Evolutionary conservation across 1,284 basidiomycete genomes (phyloP).

Genomic region (Thelephora terrestris): DNA sequence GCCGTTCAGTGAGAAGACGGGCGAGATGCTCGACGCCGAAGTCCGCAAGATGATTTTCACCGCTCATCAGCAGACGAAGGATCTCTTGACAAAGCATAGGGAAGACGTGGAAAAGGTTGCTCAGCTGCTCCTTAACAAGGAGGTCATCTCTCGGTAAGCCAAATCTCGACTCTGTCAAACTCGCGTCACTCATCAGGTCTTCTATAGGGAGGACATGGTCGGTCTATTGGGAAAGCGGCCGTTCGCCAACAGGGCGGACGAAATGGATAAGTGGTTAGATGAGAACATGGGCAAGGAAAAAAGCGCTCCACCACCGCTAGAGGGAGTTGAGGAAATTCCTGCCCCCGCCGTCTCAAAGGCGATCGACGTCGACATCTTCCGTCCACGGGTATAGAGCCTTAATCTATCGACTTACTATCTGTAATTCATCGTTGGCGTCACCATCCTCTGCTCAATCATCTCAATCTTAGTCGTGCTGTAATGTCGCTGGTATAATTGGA

Average conservation of each 20-base stretch:
- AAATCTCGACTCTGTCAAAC: background rate
- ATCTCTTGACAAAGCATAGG: slow-evolving; percentile 74
- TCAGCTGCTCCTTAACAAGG: slow-evolving; percentile 81
- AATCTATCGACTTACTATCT: background rate
- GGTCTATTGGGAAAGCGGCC: slow-evolving; percentile 77
- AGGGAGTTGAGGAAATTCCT: slow-evolving; percentile 25
- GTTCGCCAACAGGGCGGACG: slow-evolving; percentile 69
- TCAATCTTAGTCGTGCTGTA: background rate
- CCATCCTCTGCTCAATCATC: slow-evolving; percentile 2
- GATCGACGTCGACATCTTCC: slow-evolving; percentile 17
- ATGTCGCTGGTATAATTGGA: background rate
- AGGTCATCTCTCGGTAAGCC: slow-evolving; percentile 83
- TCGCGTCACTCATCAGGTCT: background rate
- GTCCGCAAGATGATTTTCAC: slow-evolving; percentile 93
- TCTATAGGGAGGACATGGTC: slow-evolving; percentile 75
- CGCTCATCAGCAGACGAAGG: slow-evolving; percentile 80
- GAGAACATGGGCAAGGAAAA: slow-evolving; percentile 47
- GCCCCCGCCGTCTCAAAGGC: slow-evolving; percentile 37
- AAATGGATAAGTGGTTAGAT: slow-evolving; percentile 93
- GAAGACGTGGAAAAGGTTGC: slow-evolving; percentile 94
- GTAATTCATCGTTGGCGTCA: background rate
- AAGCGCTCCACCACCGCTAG: slow-evolving; percentile 48
- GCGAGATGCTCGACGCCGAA: slow-evolving; percentile 84
- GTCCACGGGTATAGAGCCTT: slow-evolving; percentile 7
- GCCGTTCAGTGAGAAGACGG: slow-evolving; percentile 96